Evolutionary conservation across 768 basidiomycete species (phyloP), one percentile per base, ranked within the genome.

Genomic region (Phanerochaete carnosa): DNA sequence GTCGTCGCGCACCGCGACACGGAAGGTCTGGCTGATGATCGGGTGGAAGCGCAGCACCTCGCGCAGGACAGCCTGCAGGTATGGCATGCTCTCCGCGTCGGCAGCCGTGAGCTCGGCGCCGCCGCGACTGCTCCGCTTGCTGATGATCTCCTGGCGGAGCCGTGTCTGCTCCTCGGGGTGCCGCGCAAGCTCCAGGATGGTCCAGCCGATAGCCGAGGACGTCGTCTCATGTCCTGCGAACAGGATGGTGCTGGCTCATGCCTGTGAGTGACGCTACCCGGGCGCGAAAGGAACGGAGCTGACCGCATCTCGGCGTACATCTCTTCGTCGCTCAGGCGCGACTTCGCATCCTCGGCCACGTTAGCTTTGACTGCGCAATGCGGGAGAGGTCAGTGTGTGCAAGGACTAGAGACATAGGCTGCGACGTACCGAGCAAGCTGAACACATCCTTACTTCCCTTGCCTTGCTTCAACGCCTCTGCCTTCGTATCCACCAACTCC

Each of bases 371-470:
- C 45, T 58, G 46, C 19, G 45, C 3, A 32, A 15, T 15, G 15
- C 15, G 33, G 33, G 33, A 35, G n/a, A 64, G 58, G 16, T 70
- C 71, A 9, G 15, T 35, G n/a, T n/a, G n/a, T n/a, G n/a, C 33
- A 35, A 35, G 33, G 15, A 7, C 7, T 35, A 35, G 33, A 35
- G 33, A 35, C 8, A 7, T 35, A 35, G 32, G 59, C 55, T 53
- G 23, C 45, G 22, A 63, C 74, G 55, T 79, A 47, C 83, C 83
- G 5, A 86, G 72, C 26, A 85, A 72, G 58, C 82, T 83, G 59
- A 86, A 70, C 25, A 85, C 75, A 66, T 86, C 84, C 45, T 79
- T 79, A 55, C 75, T 78, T 22, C 77, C 75, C 66, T 80, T 84
- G 2, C 83, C 83, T 46, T 77, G 74, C 6, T 76, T 64, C n/a